Conservation (phyloP, 176 grass and related monocot species). For the Lolium perenne region DNA sequence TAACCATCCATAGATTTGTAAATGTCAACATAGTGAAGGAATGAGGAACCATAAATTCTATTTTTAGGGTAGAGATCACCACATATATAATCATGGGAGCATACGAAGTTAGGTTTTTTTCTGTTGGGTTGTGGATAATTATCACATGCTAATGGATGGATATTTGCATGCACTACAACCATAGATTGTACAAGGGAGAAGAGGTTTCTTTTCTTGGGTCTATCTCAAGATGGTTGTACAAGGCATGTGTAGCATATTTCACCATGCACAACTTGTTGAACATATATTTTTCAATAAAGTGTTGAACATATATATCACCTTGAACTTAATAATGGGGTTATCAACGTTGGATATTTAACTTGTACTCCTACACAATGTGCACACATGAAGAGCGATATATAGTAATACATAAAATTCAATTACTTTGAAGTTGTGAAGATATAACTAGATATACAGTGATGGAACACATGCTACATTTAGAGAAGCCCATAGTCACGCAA, state of each 20-base stretch:
- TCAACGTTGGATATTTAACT: not conserved
- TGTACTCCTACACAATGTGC: not conserved
- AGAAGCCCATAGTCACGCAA: too few species aligned
- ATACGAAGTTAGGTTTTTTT: too few species aligned
- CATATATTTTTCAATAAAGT: not conserved
- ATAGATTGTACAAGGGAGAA: too few species aligned
- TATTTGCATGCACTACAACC: too few species aligned
- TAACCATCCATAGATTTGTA: not conserved
- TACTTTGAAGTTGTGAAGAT: not conserved
- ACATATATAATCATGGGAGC: not conserved
- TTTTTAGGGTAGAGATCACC: not conserved
- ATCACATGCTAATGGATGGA: too few species aligned
- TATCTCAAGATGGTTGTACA: too few species aligned
- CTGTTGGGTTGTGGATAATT: too few species aligned
- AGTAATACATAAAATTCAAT: not conserved
- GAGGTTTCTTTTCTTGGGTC: too few species aligned
- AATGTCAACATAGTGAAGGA: not conserved
- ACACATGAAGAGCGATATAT: not conserved
- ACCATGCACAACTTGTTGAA: not conserved
- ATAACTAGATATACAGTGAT: not conserved
- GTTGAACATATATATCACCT: not conserved
- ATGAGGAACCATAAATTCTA: not conserved
- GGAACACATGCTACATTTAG: too few species aligned
- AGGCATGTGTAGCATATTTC: not conserved
- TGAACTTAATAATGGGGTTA: not conserved